These are phyloP conservation scores for Hypoxylon intermedium DNA, from an alignment of 495 filamentous ascomycete genomes.

Conservation along the genomic window DNA sequence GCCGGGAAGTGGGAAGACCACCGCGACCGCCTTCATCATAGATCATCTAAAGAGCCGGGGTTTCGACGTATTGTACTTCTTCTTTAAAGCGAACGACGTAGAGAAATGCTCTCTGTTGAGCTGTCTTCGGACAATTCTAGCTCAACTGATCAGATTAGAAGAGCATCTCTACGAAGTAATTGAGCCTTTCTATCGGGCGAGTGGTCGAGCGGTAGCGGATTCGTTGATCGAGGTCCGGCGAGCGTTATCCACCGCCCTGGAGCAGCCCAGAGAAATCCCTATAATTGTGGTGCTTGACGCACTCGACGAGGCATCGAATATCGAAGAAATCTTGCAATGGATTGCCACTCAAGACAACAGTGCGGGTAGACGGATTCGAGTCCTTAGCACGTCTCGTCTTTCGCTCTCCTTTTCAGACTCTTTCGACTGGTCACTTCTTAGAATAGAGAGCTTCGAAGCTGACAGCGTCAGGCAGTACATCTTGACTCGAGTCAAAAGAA, in stretches of 20 bases:
- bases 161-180: constrained; percentile 31
- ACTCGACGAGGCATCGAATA: constrained; percentile 39
- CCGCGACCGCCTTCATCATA: constrained; percentile 36
- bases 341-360: constrained; percentile 1
- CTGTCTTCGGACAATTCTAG: constrained; percentile 33
- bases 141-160: constrained; percentile 31
- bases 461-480: constrained; percentile 23
- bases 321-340: constrained; percentile 22
- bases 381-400: constrained; percentile 17
- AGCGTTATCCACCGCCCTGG: constrained; percentile 21
- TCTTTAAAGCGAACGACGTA: constrained; percentile 39
- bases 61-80: constrained; percentile 36
- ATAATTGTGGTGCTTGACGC: constrained; percentile 41
- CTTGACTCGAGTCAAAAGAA: constrained; percentile 7
- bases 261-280: background rate
- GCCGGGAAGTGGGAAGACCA: constrained; percentile 41
- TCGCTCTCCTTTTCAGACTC: background rate
- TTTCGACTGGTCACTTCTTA: background rate
- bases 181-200: constrained; percentile 34
- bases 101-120: constrained; percentile 33
- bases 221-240: constrained; percentile 26
- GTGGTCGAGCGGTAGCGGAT: constrained; percentile 37
- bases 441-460: constrained; percentile 17
- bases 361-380: constrained; percentile 1
- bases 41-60: constrained; percentile 12